These are phyloP conservation scores for Ceratobasidium sp. DNA, from an alignment of 1,284 basidiomycete species.

Conservation along the genomic window DNA sequence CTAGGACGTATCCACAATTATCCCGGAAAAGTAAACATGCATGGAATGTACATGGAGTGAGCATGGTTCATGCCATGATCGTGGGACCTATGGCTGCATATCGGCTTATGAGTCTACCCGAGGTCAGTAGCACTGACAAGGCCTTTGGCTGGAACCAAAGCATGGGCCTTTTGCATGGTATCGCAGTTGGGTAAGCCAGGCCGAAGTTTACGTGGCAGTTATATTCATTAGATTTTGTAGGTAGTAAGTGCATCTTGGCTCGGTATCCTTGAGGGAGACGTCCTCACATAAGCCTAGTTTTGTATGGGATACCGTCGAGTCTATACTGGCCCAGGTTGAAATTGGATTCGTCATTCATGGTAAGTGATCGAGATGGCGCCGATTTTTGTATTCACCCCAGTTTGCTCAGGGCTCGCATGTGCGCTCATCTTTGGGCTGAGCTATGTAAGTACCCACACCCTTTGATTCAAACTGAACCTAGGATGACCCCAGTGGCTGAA, in stretches of 20 bases:
- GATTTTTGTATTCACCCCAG: neutral
- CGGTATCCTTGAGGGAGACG: neutral
- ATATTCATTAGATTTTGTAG: slow-evolving; percentile 28
- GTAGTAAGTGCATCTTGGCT: slow-evolving; percentile 37
- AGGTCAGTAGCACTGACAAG: slow-evolving; percentile 24
- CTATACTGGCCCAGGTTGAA: slow-evolving; percentile 60
- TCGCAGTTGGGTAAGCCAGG: slow-evolving; percentile 40
- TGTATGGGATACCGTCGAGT: slow-evolving; percentile 67
- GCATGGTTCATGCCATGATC: slow-evolving; percentile 37
- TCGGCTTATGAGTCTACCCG: slow-evolving; percentile 4
- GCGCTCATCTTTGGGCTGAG: slow-evolving; percentile 62
- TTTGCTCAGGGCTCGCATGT: slow-evolving; percentile 60
- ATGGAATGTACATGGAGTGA: slow-evolving; percentile 41
- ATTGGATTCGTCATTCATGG: slow-evolving; percentile 73
- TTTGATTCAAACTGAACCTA: neutral
- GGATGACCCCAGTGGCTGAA: slow-evolving; percentile 31
- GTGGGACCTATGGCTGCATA: slow-evolving; percentile 39
- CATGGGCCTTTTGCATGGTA: slow-evolving; percentile 36
- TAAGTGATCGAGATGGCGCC: slow-evolving; percentile 38
- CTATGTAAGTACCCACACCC: slow-evolving; percentile 57
- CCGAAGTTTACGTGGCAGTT: neutral
- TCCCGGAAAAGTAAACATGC: slow-evolving; percentile 21
- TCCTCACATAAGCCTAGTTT: slow-evolving; percentile 49
- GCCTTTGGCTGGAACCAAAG: slow-evolving; percentile 40
- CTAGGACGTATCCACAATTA: slow-evolving; percentile 34